Evolutionary conservation across 2,329 filamentous ascomycete species (phyloP), one percentile per base, ranked within the genome.

Genomic region (Phyllosticta paracitricarpa): DNA sequence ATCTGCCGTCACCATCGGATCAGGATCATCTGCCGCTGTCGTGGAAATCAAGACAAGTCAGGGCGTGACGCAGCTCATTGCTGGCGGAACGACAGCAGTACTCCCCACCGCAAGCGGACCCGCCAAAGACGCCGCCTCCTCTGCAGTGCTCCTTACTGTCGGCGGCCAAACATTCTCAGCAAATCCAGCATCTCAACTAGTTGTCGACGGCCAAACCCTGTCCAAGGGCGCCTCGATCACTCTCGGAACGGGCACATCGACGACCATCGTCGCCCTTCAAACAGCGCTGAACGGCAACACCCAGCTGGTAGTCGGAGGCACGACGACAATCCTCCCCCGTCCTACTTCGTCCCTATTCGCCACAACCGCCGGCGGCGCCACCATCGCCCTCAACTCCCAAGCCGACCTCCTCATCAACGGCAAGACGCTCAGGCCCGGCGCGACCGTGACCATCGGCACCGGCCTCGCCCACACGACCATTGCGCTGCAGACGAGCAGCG

Each of bases 171-270:
- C 58, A 4, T 48, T 56, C 54, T 51, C 53, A 9, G 53, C 28
- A 48, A 56, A 61, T 40, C 56, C 54, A n/a, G 53, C 19, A 12
- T 56, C 54, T 22, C 10, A 24, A 6, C 17, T 56, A 25, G 22
- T 57, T 12, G n/a, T 53, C 40, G 40, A 30, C 14, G 55, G 40
- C 40, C 54, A 52, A 22, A 56, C 58, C 0, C 66, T 72, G 14
- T 67, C 68, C 4, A 66, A 66, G 25, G 70, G 70, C 25, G 62
- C 72, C 3, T 69, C 69, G 0, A 71, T 68, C 7, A 66, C 63
- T 4, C 35, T 72, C 9, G 67, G 68, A 12, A 62, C 62, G 3
- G 68, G 66, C 14, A 54, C 64, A 24, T 55, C 63, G 14, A 63
- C 65, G 0, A 71, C 69, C 0, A 64, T 67, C 25, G 56, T 72